Evolutionary conservation across 2,329 filamentous ascomycete genomes (phyloP).

Genomic region (Alternaria burnsii): DNA sequence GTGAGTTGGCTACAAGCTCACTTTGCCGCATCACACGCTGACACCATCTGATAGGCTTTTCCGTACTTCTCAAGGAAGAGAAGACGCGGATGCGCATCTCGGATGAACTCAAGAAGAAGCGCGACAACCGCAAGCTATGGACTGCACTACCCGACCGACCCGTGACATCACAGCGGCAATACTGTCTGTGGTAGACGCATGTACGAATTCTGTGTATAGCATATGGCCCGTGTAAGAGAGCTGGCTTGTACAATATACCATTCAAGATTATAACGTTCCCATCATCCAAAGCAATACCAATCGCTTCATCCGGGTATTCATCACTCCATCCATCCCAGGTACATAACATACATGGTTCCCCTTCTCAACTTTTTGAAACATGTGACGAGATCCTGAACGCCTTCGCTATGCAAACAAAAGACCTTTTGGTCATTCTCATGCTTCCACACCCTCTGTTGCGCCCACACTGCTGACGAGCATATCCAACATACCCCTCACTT

Average conservation of each 20-base stretch:
- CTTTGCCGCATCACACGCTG: background rate
- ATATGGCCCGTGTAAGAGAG: slow-evolving; percentile 3
- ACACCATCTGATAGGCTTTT: slow-evolving; percentile 65
- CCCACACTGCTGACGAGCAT: slow-evolving; percentile 72
- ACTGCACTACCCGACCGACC: slow-evolving; percentile 86
- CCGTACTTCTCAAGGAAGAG: slow-evolving; percentile 90
- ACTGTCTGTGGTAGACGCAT: slow-evolving; percentile 81
- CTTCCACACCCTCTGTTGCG: slow-evolving; percentile 22
- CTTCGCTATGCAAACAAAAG: slow-evolving; percentile 49
- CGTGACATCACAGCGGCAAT: slow-evolving; percentile 83
- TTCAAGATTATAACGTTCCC: slow-evolving; percentile 24
- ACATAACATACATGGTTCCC: slow-evolving; percentile 1
- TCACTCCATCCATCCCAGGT: background rate
- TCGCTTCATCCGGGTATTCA: slow-evolving; percentile 22
- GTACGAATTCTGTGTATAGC: slow-evolving; percentile 7
- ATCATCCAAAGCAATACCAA: slow-evolving; percentile 34
- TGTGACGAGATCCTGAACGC: slow-evolving; percentile 36
- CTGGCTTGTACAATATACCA: slow-evolving; percentile 31
- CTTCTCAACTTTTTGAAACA: slow-evolving; percentile 8
- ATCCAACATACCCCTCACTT: slow-evolving; percentile 88
- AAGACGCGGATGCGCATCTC: slow-evolving; percentile 84
- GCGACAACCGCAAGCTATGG: slow-evolving; percentile 81
- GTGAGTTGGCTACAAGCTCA: slow-evolving; percentile 62
- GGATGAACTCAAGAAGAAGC: slow-evolving; percentile 79
- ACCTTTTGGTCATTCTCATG: slow-evolving; percentile 10